These are phyloP conservation scores for Curvularia verruculosa DNA, from an alignment of 2,329 filamentous ascomycete species.

Conservation along the genomic window DNA sequence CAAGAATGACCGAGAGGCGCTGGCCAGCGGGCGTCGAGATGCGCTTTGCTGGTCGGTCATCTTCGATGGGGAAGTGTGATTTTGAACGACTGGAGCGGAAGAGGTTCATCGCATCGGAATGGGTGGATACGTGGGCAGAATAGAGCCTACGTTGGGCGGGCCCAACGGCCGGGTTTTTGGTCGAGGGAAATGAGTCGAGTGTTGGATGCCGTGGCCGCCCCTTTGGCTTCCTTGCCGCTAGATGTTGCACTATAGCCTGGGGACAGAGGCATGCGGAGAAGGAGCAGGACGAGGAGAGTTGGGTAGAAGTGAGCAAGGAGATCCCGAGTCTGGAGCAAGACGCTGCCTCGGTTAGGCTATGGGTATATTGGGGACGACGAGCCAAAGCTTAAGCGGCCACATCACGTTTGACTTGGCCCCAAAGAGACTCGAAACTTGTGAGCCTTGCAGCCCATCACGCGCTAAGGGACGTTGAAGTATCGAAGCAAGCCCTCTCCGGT, in stretches of 20 bases:
- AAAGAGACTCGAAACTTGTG: slow-evolving; percentile 21
- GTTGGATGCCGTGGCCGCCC: not conserved
- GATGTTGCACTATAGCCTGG: slow-evolving; percentile 9
- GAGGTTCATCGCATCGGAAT: slow-evolving; percentile 31
- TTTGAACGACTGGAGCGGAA: slow-evolving; percentile 31
- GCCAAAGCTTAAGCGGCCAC: slow-evolving; percentile 15
- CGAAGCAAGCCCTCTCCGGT: slow-evolving; percentile 6
- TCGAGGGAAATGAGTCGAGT: not conserved
- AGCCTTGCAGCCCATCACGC: slow-evolving; percentile 27
- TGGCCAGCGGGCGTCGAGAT: slow-evolving; percentile 52
- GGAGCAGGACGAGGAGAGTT: not conserved
- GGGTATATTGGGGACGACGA: not conserved
- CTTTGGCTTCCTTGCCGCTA: slow-evolving; percentile 15
- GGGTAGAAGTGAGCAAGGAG: slow-evolving; percentile 12
- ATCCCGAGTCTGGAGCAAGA: not conserved
- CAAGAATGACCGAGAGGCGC: slow-evolving; percentile 51
- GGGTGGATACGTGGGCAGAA: not conserved
- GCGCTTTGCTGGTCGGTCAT: slow-evolving; percentile 47
- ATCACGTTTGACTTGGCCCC: slow-evolving; percentile 7
- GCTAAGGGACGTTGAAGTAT: slow-evolving; percentile 23
- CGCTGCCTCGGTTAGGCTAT: not conserved
- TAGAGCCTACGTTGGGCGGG: not conserved
- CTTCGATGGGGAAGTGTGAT: slow-evolving; percentile 31
- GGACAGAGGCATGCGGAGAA: slow-evolving; percentile 3
- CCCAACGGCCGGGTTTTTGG: not conserved